These are phyloP conservation scores for Cucurbita moschata DNA, from an alignment of 306 rosid species.

Conservation along the genomic window DNA sequence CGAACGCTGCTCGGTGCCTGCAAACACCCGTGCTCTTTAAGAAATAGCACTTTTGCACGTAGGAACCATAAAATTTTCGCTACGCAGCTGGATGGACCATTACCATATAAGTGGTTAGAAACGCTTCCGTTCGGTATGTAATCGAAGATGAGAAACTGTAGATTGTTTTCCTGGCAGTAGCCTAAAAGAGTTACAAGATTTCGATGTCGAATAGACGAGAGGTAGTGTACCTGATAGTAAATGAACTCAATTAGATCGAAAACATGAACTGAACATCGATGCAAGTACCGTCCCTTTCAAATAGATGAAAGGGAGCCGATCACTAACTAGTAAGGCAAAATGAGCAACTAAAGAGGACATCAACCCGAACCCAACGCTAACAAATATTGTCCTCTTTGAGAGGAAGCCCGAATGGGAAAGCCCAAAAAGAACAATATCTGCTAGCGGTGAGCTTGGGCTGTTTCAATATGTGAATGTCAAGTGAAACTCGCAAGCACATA, in stretches of 20 bases:
- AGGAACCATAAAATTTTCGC: background rate
- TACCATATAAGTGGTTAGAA: constrained; percentile 89
- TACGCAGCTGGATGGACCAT: constrained; percentile 23
- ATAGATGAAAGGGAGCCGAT: background rate
- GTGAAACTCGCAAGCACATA: background rate
- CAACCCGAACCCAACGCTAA: too few relatives aligned
- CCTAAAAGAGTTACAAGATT: constrained; percentile 79
- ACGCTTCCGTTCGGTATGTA: constrained; percentile 81
- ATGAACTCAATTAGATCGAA: constrained; percentile 21
- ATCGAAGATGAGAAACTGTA: constrained; percentile 77
- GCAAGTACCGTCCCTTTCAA: background rate
- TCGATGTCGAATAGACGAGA: constrained; percentile 62
- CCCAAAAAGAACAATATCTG: too few relatives aligned
- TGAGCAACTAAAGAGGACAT: background rate
- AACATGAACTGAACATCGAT: constrained; percentile 3
- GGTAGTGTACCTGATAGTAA: constrained; percentile 59
- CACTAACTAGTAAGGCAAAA: background rate
- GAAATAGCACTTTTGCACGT: background rate
- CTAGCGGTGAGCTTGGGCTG: too few relatives aligned
- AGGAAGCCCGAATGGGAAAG: too few relatives aligned
- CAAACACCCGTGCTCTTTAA: constrained; percentile 2
- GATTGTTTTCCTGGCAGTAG: constrained; percentile 80
- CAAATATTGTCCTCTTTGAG: too few relatives aligned
- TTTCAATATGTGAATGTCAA: background rate
- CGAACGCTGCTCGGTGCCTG: constrained; percentile 47